These are phyloP conservation scores for Penicillium hordei DNA, from an alignment of 2,329 filamentous ascomycete genomes.

Conservation along the genomic window DNA sequence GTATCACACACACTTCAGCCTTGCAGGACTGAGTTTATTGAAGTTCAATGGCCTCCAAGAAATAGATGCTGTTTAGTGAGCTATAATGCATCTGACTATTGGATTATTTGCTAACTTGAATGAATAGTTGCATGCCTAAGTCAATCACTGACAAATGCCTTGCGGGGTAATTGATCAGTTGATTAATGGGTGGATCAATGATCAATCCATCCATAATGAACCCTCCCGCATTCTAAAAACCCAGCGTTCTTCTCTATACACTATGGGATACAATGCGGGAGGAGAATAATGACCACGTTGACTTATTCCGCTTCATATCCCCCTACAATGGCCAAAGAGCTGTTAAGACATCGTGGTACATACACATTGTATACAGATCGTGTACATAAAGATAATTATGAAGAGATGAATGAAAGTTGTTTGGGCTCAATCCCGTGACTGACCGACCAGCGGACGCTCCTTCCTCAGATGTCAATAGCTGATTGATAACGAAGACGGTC, in stretches of 20 bases:
- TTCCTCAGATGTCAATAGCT: background rate
- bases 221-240: constrained; percentile 72
- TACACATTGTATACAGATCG: constrained; percentile 24
- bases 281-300: constrained; percentile 52
- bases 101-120: constrained; percentile 18
- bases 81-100: constrained; percentile 6
- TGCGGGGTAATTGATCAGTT: constrained; percentile 37
- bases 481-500: background rate
- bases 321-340: constrained; percentile 38
- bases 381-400: constrained; percentile 7
- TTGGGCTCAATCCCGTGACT: background rate
- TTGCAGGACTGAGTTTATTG: constrained; percentile 83
- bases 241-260: constrained; percentile 53
- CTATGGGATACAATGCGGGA: constrained; percentile 70
- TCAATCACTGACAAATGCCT: constrained; percentile 61
- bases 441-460: background rate
- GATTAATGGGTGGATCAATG: background rate
- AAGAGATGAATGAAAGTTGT: background rate
- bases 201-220: background rate
- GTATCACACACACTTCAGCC: constrained; percentile 88
- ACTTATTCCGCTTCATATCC: constrained; percentile 45
- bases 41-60: constrained; percentile 72
- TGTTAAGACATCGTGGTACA: constrained; percentile 45
- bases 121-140: constrained; percentile 67
- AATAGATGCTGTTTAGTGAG: constrained; percentile 84